These are phyloP conservation scores for Coemansia sp. DNA, from an alignment of 192 early-diverging fungal species.

Conservation along the genomic window DNA sequence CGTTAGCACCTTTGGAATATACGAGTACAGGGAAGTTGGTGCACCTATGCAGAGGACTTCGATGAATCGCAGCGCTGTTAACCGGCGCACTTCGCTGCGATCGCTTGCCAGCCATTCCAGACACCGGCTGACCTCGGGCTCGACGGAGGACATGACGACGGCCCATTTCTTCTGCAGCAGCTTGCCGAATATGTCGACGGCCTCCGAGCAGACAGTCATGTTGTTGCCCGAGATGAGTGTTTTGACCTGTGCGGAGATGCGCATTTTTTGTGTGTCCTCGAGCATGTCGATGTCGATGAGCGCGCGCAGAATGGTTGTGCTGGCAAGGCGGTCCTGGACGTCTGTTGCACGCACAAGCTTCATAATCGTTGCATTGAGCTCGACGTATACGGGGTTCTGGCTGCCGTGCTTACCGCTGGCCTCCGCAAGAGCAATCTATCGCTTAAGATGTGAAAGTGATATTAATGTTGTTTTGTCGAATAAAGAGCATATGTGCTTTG, in stretches of 20 bases:
- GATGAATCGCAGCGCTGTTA: constrained; percentile 35
- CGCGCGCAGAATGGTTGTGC: constrained; percentile 34
- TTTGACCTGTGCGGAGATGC: constrained; percentile 29
- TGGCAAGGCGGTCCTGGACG: constrained; percentile 24
- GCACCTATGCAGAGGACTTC: constrained; percentile 25
- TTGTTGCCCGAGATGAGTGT: constrained; percentile 18
- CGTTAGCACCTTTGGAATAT: constrained; percentile 80
- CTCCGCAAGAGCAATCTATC: constrained; percentile 30
- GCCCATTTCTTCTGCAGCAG: constrained; percentile 35
- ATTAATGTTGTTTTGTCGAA: too few relatives aligned
- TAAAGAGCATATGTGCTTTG: too few relatives aligned
- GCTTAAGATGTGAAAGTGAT: not conserved
- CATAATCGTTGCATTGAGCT: constrained; percentile 19
- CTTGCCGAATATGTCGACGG: constrained; percentile 20
- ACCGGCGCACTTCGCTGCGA: constrained; percentile 33
- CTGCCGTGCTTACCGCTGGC: constrained; percentile 16
- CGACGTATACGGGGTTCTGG: constrained; percentile 20
- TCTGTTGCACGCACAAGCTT: constrained; percentile 9
- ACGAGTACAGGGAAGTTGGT: constrained; percentile 78
- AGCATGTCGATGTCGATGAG: constrained; percentile 34
- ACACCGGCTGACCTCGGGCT: constrained; percentile 34
- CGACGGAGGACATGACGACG: constrained; percentile 16
- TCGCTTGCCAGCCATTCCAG: constrained; percentile 44
- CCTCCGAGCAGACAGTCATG: constrained; percentile 25
- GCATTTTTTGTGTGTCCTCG: constrained; percentile 33